Evolutionary conservation across 2,329 filamentous ascomycete genomes (phyloP), one percentile per base, ranked within the genome.

Genomic region (Helotiales sp.): DNA sequence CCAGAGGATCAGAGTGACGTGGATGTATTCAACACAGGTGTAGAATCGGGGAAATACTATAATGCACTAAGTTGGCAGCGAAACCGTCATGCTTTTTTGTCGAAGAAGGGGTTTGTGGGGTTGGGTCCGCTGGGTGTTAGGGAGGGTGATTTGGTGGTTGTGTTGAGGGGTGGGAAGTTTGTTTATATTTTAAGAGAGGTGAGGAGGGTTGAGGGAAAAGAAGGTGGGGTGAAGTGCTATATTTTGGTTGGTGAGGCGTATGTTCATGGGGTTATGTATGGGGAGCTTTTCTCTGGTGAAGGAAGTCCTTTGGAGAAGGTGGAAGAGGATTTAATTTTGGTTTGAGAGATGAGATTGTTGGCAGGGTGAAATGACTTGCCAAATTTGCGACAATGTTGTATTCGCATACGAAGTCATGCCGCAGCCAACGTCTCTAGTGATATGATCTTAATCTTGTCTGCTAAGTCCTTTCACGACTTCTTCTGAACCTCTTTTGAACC

Each of bases 241-340:
- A n/a, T n/a, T 22, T 31, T 59, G 2, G 25, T 59, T 38, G 57
- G 57, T 2, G 53, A 59, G 25, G 53, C 53, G 15, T 59, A 54
- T 51, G 53, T 59, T 25, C 57, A 56, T 56, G 53, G 57, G 1
- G 38, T 56, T 22, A 59, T 59, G 53, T 59, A 59, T 54, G 53
- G 53, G 9, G 52, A 55, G 31, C 36, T 44, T 9, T 48, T 58
- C 6, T 15, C 48, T 9, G 42, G 42, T 1, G 34, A 25, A 15
- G 12, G 22, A 12, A n/a, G 2, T 13, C n/a, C n/a, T n/a, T n/a
- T n/a, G 15, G 42, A 2, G 29, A n/a, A 31, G 19, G 33, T 31
- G 8, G 29, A 33, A 33, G 33, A 13, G n/a, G 17, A 27, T 8
- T 55, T 55, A n/a, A 49, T 33, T 24, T 25, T 55, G 10, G 13